phyloP scores from a whole-genome alignment of 257 asterid genomes.

The Echites panduratus region DNA sequence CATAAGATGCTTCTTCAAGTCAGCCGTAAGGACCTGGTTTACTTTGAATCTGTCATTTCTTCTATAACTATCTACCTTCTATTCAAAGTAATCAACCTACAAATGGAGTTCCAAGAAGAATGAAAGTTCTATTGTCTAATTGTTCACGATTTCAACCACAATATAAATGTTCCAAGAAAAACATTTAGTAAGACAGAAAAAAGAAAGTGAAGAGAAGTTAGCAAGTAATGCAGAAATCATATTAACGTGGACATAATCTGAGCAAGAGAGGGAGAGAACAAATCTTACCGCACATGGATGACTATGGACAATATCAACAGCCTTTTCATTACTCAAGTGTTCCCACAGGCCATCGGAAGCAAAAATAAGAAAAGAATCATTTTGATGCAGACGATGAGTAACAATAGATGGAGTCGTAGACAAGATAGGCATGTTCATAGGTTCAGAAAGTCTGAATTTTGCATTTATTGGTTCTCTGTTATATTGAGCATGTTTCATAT shows the following conservation, averaged over 20 bases:
- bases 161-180: neutral
- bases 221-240: neutral
- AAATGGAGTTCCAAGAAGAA: neutral
- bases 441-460: constrained; percentile 33
- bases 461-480: constrained; percentile 28
- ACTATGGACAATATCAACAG: constrained; percentile 30
- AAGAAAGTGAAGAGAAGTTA: neutral
- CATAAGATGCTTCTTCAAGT: too few relatives aligned
- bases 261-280: constrained; percentile 5
- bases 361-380: constrained; percentile 34
- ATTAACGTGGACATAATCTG: neutral
- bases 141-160: neutral
- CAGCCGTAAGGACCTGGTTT: too few relatives aligned
- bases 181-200: neutral
- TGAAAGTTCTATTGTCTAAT: neutral
- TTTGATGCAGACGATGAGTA: constrained; percentile 29
- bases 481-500: constrained; percentile 28
- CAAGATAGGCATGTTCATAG: constrained; percentile 30
- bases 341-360: constrained; percentile 44
- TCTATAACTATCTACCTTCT: neutral
- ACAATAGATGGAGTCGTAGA: constrained; percentile 31
- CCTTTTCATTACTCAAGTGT: constrained; percentile 35
- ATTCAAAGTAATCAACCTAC: neutral
- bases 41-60: neutral
- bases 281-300: constrained; percentile 29